These are phyloP conservation scores for Austropuccinia psidii DNA, from an alignment of 1,284 basidiomycete genomes.

Conservation along the genomic window DNA sequence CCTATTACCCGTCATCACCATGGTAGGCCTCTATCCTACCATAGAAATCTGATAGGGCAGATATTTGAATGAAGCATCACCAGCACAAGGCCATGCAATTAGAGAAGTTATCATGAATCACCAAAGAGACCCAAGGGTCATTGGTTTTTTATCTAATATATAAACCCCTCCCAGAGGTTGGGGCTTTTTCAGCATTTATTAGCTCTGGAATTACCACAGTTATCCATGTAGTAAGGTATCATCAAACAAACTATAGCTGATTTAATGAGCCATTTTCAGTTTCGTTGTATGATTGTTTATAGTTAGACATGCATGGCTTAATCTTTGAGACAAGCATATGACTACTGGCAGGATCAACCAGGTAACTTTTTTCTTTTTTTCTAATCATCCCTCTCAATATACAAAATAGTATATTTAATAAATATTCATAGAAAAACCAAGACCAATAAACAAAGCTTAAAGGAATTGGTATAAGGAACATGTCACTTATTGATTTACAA, in stretches of 20 bases:
- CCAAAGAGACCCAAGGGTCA: conserved; percentile 54
- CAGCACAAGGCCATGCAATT: conserved; percentile 56
- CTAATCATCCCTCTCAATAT: background rate
- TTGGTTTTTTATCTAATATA: conserved; percentile 60
- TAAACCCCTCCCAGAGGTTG: conserved; percentile 57
- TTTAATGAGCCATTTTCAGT: conserved; percentile 62
- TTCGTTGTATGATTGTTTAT: conserved; percentile 59
- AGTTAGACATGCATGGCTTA: conserved; percentile 60
- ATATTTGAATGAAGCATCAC: conserved; percentile 58
- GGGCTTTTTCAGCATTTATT: conserved; percentile 58
- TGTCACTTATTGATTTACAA: background rate
- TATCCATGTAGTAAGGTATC: conserved; percentile 57
- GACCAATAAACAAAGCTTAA: background rate
- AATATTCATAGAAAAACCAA: background rate
- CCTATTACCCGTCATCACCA: conserved; percentile 55
- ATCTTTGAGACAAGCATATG: no score
- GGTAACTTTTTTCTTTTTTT: conserved; percentile 44
- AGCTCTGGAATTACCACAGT: conserved; percentile 60
- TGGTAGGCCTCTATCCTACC: conserved; percentile 56
- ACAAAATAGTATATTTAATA: background rate
- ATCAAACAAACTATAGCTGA: conserved; percentile 62
- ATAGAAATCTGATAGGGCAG: conserved; percentile 58
- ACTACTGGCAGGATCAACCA: conserved; percentile 64
- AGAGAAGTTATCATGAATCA: conserved; percentile 59
- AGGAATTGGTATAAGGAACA: background rate